These are phyloP conservation scores for Theobroma grandiflorum DNA, from an alignment of 441 rosid genomes.

Conservation along the genomic window DNA sequence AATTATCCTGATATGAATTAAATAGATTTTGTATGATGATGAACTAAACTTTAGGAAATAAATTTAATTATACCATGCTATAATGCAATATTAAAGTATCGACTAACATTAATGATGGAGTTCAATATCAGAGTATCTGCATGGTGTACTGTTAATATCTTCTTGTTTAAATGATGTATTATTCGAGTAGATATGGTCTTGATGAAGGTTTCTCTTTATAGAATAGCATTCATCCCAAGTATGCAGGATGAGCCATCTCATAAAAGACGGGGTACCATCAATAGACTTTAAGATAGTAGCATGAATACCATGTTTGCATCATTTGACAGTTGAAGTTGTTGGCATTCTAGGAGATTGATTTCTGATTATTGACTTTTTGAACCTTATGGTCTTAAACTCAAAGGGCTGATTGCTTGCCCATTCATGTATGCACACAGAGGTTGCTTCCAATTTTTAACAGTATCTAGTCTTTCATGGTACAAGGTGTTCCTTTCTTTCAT, in stretches of 20 bases:
- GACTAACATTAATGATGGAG: not conserved
- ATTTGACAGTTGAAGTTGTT: not conserved
- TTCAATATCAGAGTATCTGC: not conserved
- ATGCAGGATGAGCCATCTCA: not conserved
- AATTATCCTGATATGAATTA: slow-evolving; percentile 3
- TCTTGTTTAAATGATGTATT: not conserved
- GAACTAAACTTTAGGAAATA: not conserved
- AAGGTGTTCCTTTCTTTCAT: not conserved
- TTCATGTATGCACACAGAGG: not conserved
- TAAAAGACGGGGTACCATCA: not conserved
- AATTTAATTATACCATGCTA: not conserved
- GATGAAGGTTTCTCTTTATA: not conserved
- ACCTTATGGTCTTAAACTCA: not conserved
- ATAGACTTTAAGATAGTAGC: not conserved
- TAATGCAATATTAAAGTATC: too few species aligned
- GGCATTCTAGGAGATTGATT: not conserved
- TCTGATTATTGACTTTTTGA: not conserved
- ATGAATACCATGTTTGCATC: not conserved
- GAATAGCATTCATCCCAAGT: not conserved
- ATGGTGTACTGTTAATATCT: not conserved
- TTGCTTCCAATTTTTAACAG: not conserved
- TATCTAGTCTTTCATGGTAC: not conserved
- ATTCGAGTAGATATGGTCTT: not conserved
- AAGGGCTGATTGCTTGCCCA: not conserved
- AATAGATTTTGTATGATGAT: not conserved